Percentiles rank a stretch among this genome's conserved stretches.
Evolutionary conservation across 2,329 filamentous ascomycete genomes (phyloP).

Genomic region (Xylariaceae sp.): DNA sequence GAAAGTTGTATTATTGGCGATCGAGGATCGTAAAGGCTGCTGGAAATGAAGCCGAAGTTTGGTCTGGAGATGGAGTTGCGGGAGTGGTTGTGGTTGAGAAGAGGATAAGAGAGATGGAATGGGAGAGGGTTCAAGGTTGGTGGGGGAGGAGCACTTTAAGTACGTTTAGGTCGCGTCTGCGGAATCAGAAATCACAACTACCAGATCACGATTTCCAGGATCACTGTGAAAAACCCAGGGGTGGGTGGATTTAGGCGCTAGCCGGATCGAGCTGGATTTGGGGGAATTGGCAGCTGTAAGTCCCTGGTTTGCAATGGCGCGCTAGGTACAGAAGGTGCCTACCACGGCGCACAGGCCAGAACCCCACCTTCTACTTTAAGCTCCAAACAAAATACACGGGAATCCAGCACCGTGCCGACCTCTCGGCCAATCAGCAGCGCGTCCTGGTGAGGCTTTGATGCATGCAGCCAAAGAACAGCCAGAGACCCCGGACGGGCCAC

Average conservation of each 20-base stretch:
- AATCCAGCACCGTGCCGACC: background rate
- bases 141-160: slow-evolving; percentile 34
- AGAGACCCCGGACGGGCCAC: background rate
- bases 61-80: slow-evolving; percentile 12
- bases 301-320: background rate
- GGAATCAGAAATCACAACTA: slow-evolving; percentile 28
- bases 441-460: slow-evolving; percentile 16
- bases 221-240: slow-evolving; percentile 20
- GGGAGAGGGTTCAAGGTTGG: slow-evolving; percentile 32
- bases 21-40: slow-evolving; percentile 21
- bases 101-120: slow-evolving; percentile 35
- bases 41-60: slow-evolving; percentile 22
- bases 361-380: slow-evolving; percentile 3
- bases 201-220: slow-evolving; percentile 20
- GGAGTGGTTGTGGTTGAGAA: slow-evolving; percentile 27
- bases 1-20: slow-evolving; percentile 9
- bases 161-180: slow-evolving; percentile 32
- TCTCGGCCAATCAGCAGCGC: slow-evolving; percentile 10
- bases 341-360: slow-evolving; percentile 9
- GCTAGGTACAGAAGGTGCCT: background rate
- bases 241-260: slow-evolving; percentile 23
- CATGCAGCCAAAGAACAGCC: slow-evolving; percentile 9
- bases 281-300: slow-evolving; percentile 6
- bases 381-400: background rate
- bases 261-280: slow-evolving; percentile 24